Evolutionary conservation across 345 rosid genomes (phyloP).

Genomic region (Arabidopsis suecica): DNA sequence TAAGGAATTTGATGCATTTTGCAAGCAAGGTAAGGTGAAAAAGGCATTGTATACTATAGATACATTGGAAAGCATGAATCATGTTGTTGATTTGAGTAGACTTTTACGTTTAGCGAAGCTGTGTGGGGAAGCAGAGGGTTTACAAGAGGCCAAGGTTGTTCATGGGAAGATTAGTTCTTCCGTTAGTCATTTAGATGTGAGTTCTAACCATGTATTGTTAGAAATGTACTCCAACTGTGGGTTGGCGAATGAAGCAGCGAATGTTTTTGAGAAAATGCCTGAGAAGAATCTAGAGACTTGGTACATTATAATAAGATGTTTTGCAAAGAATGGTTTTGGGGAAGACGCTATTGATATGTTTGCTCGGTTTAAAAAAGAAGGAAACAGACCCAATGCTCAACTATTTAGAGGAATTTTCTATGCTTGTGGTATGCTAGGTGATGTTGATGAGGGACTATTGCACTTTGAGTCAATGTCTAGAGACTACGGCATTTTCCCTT

Average conservation of each 20-base stretch:
- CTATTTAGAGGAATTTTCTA: conserved; percentile 64
- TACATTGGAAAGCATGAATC: conserved; percentile 48
- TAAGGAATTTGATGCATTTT: conserved; percentile 60
- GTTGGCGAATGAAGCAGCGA: conserved; percentile 54
- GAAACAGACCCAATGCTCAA: conserved; percentile 60
- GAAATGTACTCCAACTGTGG: conserved; percentile 78
- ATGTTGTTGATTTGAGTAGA: conserved; percentile 57
- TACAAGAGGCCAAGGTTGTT: conserved; percentile 65
- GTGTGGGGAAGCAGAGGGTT: conserved; percentile 68
- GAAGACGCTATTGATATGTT: conserved; percentile 87
- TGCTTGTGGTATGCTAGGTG: conserved; percentile 69
- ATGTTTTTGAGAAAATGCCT: conserved; percentile 61
- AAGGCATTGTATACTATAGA: conserved; percentile 59
- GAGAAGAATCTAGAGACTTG: conserved; percentile 63
- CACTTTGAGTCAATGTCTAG: conserved; percentile 76
- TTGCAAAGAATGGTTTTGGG: conserved; percentile 74
- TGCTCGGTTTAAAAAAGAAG: conserved; percentile 63
- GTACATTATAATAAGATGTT: conserved; percentile 66
- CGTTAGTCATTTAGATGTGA: conserved; percentile 45
- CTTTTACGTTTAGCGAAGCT: conserved; percentile 56
- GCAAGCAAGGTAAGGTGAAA: conserved; percentile 62
- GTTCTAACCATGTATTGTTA: conserved; percentile 54
- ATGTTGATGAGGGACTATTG: conserved; percentile 70
- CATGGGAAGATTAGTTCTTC: conserved; percentile 54
- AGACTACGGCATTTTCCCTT: conserved; percentile 62